Conservation (phyloP, 345 rosid species). For the Pugionium dolabratum region DNA sequence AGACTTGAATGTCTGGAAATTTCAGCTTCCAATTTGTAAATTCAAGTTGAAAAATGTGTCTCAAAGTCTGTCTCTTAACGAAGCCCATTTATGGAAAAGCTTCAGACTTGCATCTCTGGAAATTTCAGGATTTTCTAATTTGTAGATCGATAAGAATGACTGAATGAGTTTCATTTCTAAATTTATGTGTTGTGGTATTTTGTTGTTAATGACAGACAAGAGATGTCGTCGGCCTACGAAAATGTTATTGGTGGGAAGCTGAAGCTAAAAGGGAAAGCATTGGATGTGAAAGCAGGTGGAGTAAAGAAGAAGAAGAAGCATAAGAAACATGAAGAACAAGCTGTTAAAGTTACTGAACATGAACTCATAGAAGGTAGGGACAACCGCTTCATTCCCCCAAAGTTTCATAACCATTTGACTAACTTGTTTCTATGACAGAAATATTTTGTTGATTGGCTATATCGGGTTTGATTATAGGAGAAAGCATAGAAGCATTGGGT, state of each 20-base stretch:
- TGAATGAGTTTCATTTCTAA: neutral
- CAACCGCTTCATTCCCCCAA: neutral
- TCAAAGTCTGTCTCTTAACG: neutral
- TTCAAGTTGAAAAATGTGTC: neutral
- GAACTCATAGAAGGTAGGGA: conserved; percentile 53
- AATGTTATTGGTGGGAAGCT: conserved; percentile 81
- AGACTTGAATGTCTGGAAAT: neutral
- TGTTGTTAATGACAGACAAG: conserved; percentile 34
- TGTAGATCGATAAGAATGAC: no score
- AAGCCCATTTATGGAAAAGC: neutral
- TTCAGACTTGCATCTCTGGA: neutral
- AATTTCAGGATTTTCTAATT: no score
- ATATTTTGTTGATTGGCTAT: neutral
- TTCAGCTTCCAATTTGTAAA: neutral
- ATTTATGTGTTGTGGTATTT: neutral
- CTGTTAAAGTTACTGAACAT: conserved; percentile 43
- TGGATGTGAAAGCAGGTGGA: conserved; percentile 87
- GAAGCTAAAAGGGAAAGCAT: conserved; percentile 93
- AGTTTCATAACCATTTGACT: neutral
- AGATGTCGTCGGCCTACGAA: conserved; percentile 87
- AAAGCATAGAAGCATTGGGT: conserved; percentile 35
- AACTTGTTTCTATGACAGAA: neutral
- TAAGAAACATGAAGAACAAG: conserved; percentile 51
- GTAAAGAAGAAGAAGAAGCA: conserved; percentile 77
- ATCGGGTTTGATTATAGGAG: conserved; percentile 38